Percentiles rank a stretch among this genome's conserved stretches.
Evolutionary conservation across 176 grass and related monocot genomes (phyloP).

Genomic region (Oryza glaberrima): DNA sequence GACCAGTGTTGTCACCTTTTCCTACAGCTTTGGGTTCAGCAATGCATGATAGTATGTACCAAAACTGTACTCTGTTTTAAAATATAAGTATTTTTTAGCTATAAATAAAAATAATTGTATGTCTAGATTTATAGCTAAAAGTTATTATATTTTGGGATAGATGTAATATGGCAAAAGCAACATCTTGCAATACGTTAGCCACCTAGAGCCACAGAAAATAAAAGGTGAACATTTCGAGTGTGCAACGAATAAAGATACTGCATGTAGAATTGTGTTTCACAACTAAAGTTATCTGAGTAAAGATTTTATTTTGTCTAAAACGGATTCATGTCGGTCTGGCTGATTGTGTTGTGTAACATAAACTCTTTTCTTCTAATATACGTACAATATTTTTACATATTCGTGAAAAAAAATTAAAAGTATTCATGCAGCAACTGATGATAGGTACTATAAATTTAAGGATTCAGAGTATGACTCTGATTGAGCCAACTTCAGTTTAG

Average conservation of each 20-base stretch:
- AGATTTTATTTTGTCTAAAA: neutral
- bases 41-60: slow-evolving; percentile 6
- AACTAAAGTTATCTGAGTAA: neutral
- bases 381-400: no score
- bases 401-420: no score
- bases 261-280: neutral
- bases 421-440: neutral
- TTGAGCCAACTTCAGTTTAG: no score
- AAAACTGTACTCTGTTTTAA: neutral
- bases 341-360: no score
- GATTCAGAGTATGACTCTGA: no score
- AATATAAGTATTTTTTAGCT: no score
- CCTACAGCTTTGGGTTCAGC: slow-evolving; percentile 35
- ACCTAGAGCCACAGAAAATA: slow-evolving; percentile 31
- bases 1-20: neutral
- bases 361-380: no score
- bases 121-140: no score
- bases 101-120: no score
- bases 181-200: slow-evolving; percentile 11
- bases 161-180: neutral
- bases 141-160: no score
- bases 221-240: neutral
- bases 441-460: no score
- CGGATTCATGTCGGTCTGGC: neutral
- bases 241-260: neutral